Conservation (phyloP, 1,139 yeast species). For the Taphrina flavorubra region DNA sequence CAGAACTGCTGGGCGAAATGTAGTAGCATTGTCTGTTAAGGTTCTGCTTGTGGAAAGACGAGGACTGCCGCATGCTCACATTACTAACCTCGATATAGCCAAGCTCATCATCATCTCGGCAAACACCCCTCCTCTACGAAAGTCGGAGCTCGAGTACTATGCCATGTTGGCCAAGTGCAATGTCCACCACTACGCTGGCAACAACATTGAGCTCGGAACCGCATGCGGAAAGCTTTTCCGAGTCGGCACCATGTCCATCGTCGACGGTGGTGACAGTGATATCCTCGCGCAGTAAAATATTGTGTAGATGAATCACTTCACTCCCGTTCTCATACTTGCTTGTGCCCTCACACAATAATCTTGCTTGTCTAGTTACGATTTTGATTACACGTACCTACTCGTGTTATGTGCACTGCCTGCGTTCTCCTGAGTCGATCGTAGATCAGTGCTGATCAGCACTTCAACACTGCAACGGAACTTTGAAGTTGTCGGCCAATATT, state of each 20-base stretch:
- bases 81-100: constrained; percentile 55
- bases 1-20: not conserved
- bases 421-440: no score
- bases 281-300: constrained; percentile 59
- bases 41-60: constrained; percentile 4
- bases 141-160: constrained; percentile 99
- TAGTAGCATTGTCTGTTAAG: not conserved
- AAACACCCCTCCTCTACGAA: constrained; percentile 99
- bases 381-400: no score
- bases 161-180: constrained; percentile 99
- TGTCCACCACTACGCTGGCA: constrained; percentile 86
- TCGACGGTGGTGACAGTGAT: constrained; percentile 99
- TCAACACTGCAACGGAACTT: no score
- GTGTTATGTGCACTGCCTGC: no score
- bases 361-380: no score
- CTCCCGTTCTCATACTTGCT: no score
- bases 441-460: no score
- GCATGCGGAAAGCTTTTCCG: constrained; percentile 99
- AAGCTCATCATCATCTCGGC: constrained; percentile 98
- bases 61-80: not conserved
- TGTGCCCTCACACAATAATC: no score
- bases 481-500: not conserved
- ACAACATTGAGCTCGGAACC: constrained; percentile 98
- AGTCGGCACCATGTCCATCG: constrained; percentile 94
- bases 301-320: no score